Evolutionary conservation across 257 asterid species (phyloP).

Genomic region (Rubia yunnanensis): DNA sequence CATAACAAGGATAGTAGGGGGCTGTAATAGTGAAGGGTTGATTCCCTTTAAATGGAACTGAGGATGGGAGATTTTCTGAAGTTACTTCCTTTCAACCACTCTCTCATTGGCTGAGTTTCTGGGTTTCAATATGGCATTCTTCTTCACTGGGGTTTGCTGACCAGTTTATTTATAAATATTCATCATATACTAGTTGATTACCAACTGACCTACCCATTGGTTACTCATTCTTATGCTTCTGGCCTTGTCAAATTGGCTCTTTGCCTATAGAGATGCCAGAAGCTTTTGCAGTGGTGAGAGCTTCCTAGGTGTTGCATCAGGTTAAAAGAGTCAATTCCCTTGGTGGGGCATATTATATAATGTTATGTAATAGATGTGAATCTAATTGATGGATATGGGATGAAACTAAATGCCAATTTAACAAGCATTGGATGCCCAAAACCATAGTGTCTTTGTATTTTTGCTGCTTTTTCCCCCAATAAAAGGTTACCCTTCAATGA

Average conservation of each 20-base stretch:
- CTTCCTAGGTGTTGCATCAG: background rate
- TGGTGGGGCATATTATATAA: background rate
- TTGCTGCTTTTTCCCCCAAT: background rate
- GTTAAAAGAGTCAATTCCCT: background rate
- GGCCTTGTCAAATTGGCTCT: background rate
- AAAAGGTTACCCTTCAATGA: background rate
- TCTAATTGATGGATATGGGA: background rate
- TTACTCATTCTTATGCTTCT: background rate
- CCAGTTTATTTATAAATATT: background rate
- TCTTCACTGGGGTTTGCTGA: background rate
- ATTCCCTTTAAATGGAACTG: background rate
- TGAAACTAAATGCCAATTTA: background rate
- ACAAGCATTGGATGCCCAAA: background rate
- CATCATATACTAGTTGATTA: background rate
- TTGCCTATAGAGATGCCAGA: background rate
- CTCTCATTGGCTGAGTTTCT: constrained; percentile 1
- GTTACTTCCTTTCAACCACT: background rate
- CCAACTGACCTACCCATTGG: background rate
- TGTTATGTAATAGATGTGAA: constrained; percentile 6
- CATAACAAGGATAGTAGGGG: background rate
- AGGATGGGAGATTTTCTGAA: constrained; percentile 2
- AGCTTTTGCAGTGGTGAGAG: background rate
- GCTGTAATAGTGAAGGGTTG: background rate
- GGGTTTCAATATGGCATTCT: background rate
- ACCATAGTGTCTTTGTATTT: background rate